phyloP scores from a whole-genome alignment of 176 grass and related monocot species.

The Oropetium thomaeum region DNA sequence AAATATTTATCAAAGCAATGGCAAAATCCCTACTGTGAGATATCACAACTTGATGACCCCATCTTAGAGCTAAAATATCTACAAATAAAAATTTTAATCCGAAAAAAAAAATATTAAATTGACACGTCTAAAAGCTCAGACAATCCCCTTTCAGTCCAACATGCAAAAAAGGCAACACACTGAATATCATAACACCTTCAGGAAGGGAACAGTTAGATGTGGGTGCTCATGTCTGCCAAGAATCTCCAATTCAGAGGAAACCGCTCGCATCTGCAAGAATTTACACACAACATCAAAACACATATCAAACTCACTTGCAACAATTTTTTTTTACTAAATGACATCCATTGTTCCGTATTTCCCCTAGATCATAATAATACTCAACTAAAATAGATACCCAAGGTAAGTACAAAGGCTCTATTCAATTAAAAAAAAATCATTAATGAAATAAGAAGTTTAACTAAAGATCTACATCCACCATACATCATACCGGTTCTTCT shows the following conservation, averaged over 20 bases:
- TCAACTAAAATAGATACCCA: too few relatives aligned
- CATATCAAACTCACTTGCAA: background rate
- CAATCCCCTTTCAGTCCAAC: constrained; percentile 14
- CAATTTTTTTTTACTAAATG: constrained; percentile 10
- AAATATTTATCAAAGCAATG: background rate
- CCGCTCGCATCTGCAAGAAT: constrained; percentile 73
- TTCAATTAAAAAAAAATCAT: background rate
- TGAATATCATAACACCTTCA: constrained; percentile 61
- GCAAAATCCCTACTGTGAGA: background rate
- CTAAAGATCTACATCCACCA: constrained; percentile 16
- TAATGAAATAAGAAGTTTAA: background rate
- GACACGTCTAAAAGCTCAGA: constrained; percentile 8
- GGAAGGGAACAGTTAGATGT: constrained; percentile 88
- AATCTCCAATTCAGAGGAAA: constrained; percentile 86
- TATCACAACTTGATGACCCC: constrained; percentile 8
- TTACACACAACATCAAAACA: constrained; percentile 14
- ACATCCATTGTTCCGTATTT: background rate
- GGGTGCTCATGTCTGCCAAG: constrained; percentile 90
- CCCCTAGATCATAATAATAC: background rate
- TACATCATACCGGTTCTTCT: constrained; percentile 83
- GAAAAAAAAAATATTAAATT: background rate
- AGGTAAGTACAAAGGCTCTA: background rate
- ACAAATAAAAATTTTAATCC: background rate
- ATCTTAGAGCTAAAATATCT: constrained; percentile 9
- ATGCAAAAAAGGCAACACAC: constrained; percentile 34